Evolutionary conservation across 2,329 filamentous ascomycete species (phyloP), one percentile per base, ranked within the genome.

Genomic region (Fusarium foetens): DNA sequence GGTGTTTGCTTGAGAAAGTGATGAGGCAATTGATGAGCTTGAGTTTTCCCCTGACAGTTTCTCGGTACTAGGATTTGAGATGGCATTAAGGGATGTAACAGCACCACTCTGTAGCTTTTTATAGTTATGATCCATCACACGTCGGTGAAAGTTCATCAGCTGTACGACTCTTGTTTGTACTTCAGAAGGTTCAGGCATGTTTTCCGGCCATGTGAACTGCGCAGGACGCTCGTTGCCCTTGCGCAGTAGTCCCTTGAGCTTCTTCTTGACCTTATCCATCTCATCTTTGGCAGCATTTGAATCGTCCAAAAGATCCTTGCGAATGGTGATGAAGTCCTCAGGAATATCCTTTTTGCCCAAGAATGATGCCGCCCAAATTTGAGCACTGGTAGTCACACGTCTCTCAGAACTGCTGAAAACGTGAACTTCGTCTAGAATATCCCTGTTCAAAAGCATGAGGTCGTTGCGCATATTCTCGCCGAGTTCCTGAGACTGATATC

Each of bases 251-350:
- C 94, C 92, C 84, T 99, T 99, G 33, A 99, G 88, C 89, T 97
- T 98, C 89, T 99, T 99, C 87, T 99, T 99, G 62, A 99, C 96
- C 83, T 97, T 98, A 83, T 99, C 97, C 93, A 98, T 99, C 78
- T 97, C 94, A 80, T 99, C 96, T 81, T 99, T 99, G 64, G 96
- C 96, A 8, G 96, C 96, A 81, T 99, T 99, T 0, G 95, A 98
- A 80, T 99, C 96, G 80, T 99, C 96, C 6, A 99, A 85, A 11
- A 99, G 87, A 81, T 98, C 95, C 80, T 99, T 99, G 58, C 96
- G 91, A 63, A 98, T 92, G 38, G 91, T 92, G 71, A 99, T 97
- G 72, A 94, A 94, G 76, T 97, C 93, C 29, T 94, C 90, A 0
- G 93, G 90, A 21, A 98, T 86, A 60, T 98, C 93, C 80, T 97